Evolutionary conservation across 2,329 filamentous ascomycete genomes (phyloP).

Genomic region (Aurifilum marmelostoma): DNA sequence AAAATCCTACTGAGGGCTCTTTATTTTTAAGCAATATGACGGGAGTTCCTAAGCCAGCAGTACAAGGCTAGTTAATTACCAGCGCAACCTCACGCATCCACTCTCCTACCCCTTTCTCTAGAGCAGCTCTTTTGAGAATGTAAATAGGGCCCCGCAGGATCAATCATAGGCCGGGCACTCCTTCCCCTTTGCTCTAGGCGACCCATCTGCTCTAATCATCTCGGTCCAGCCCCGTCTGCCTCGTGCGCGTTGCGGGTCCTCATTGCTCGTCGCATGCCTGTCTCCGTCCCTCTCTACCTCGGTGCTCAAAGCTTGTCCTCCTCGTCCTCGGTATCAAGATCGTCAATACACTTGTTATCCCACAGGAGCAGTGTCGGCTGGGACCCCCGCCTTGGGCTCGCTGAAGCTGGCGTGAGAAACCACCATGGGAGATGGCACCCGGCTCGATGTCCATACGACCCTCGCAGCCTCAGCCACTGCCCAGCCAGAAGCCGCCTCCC

Average conservation of each 20-base stretch:
- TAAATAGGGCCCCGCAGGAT: conserved; percentile 8
- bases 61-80: neutral
- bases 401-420: conserved; percentile 10
- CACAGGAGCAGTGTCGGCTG: neutral
- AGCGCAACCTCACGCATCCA: neutral
- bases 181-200: neutral
- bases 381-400: neutral
- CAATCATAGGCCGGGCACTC: neutral
- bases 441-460: conserved; percentile 28
- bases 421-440: conserved; percentile 32
- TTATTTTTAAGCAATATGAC: conserved; percentile 1
- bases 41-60: neutral
- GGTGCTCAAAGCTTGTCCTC: neutral
- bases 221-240: conserved; percentile 16
- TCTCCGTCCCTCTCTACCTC: neutral
- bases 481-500: conserved; percentile 10
- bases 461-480: conserved; percentile 25
- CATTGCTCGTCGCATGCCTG: neutral
- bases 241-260: conserved; percentile 17
- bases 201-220: neutral
- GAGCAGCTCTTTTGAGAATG: neutral
- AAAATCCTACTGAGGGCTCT: neutral
- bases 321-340: neutral
- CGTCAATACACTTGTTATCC: neutral
- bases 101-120: neutral